phyloP scores from a whole-genome alignment of 345 rosid genomes.

The Bruguiera gymnorhiza region DNA sequence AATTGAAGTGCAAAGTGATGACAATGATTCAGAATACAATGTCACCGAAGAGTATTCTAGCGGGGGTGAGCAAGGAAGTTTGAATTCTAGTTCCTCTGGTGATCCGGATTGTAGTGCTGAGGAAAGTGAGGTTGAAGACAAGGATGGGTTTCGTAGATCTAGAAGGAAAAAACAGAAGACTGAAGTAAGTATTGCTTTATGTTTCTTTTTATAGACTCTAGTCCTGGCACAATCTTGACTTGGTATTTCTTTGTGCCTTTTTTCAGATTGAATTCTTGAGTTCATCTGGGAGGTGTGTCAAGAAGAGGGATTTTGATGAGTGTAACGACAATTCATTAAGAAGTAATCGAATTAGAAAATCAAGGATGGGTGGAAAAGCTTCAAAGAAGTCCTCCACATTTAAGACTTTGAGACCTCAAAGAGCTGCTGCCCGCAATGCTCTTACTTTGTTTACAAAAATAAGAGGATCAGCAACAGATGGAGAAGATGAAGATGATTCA shows the following conservation, averaged over 20 bases:
- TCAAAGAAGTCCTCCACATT: conserved; percentile 59
- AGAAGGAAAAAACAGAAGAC: conserved; percentile 64
- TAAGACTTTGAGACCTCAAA: conserved; percentile 75
- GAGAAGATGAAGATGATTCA: conserved; percentile 66
- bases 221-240: conserved; percentile 11
- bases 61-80: conserved; percentile 69
- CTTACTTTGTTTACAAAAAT: conserved; percentile 77
- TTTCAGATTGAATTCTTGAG: conserved; percentile 76
- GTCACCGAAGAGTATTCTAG: conserved; percentile 70
- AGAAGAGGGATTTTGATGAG: conserved; percentile 77
- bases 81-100: conserved; percentile 56
- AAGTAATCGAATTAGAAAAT: conserved; percentile 46
- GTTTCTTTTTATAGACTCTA: conserved; percentile 2
- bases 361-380: conserved; percentile 51
- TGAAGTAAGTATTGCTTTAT: conserved; percentile 46
- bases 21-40: conserved; percentile 93
- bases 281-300: conserved; percentile 89
- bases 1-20: conserved; percentile 68
- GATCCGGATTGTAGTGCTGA: conserved; percentile 63
- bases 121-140: conserved; percentile 50
- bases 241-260: conserved; percentile 5
- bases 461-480: conserved; percentile 69
- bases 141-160: conserved; percentile 65
- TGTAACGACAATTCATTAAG: conserved; percentile 46
- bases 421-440: conserved; percentile 96